Evolutionary conservation across 495 filamentous ascomycete species (phyloP).

Genomic region (Trypethelium eluteriae): DNA sequence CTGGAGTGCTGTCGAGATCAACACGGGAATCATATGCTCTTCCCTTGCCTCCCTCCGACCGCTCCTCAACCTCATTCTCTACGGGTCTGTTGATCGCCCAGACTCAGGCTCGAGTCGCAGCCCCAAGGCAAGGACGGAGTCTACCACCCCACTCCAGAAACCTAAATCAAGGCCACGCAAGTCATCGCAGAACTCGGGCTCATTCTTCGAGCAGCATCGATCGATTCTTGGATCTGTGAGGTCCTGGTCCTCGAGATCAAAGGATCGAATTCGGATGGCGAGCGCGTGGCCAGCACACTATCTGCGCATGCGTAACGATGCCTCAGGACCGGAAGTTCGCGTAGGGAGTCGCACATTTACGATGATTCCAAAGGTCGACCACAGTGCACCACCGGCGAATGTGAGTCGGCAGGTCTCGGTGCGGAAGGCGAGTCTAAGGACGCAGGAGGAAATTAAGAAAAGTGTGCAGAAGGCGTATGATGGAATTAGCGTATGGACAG

Average conservation of each 20-base stretch:
- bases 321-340: neutral
- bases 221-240: neutral
- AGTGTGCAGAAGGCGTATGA: neutral
- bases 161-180: neutral
- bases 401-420: constrained; percentile 2
- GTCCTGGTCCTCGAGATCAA: neutral
- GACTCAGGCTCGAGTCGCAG: neutral
- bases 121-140: neutral
- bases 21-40: constrained; percentile 13
- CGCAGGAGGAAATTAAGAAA: neutral
- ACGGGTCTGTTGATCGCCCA: constrained; percentile 4
- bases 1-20: constrained; percentile 13
- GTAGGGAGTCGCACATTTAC: neutral
- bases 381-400: neutral
- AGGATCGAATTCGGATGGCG: neutral
- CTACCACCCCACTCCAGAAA: neutral
- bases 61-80: neutral
- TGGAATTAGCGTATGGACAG: neutral
- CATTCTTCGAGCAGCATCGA: neutral
- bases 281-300: neutral
- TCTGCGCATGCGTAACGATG: neutral
- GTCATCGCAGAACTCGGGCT: neutral
- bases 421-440: neutral
- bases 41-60: constrained; percentile 17
- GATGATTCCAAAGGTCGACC: neutral